Percentiles rank a stretch among this genome's conserved stretches.
Evolutionary conservation across 129 eudicot genomes (phyloP).

Genomic region (Centella asiatica): DNA sequence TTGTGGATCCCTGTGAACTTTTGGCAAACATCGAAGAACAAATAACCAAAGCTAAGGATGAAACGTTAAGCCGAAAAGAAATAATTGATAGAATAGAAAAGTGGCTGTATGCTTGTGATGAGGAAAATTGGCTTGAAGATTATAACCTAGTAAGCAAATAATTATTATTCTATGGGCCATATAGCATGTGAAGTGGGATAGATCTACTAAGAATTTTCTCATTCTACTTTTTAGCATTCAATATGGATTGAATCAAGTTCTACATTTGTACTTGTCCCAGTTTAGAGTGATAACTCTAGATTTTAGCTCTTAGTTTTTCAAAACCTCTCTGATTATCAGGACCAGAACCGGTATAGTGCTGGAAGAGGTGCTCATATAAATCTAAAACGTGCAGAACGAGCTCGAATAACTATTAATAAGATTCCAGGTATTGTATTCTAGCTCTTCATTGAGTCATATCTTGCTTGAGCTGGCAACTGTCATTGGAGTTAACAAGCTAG

Average conservation of each 20-base stretch:
- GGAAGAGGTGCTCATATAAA: conserved; percentile 86
- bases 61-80: conserved; percentile 77
- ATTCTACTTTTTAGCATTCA: background rate
- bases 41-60: conserved; percentile 68
- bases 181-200: background rate
- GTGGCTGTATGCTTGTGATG: conserved; percentile 91
- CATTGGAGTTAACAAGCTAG: conserved; percentile 11
- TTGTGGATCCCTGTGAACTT: conserved; percentile 79
- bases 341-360: conserved; percentile 69
- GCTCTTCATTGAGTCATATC: background rate
- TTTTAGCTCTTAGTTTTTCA: conserved; percentile 4
- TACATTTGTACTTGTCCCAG: background rate
- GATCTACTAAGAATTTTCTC: background rate
- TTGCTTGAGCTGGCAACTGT: background rate
- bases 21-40: conserved; percentile 75
- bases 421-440: conserved; percentile 58
- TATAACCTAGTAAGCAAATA: conserved; percentile 52
- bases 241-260: no score
- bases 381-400: conserved; percentile 90
- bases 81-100: conserved; percentile 83
- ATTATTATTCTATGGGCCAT: background rate
- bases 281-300: background rate
- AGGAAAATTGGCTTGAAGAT: conserved; percentile 97
- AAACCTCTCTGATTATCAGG: conserved; percentile 37
- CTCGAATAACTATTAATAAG: conserved; percentile 66